Evolutionary conservation across 306 rosid genomes (phyloP).

Genomic region (Echinosophora koreensis): DNA sequence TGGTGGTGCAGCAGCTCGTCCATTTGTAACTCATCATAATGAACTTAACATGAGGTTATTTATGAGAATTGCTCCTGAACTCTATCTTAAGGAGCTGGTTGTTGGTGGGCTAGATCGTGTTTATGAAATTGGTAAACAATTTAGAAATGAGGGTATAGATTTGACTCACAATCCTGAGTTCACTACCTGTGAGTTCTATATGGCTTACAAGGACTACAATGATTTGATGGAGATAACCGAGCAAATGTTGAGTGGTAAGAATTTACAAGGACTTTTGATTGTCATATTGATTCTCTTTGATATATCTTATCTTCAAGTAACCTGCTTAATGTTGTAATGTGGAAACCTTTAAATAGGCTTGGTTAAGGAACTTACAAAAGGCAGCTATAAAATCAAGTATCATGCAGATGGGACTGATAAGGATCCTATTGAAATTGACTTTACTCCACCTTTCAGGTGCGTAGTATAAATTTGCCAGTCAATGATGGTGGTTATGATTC

Average conservation of each 20-base stretch:
- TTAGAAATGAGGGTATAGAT: slow-evolving; percentile 98
- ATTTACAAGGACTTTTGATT: slow-evolving; percentile 6
- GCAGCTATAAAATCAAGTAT: slow-evolving; percentile 80
- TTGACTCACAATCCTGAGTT: slow-evolving; percentile 96
- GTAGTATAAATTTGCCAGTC: slow-evolving; percentile 24
- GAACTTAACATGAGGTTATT: slow-evolving; percentile 85
- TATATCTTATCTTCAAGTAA: slow-evolving; percentile 3
- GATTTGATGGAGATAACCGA: slow-evolving; percentile 91
- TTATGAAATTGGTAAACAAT: slow-evolving; percentile 98
- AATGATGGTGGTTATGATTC: slow-evolving; percentile 6
- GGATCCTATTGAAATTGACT: slow-evolving; percentile 79
- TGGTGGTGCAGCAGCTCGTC: slow-evolving; percentile 98
- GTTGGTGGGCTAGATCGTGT: slow-evolving; percentile 98
- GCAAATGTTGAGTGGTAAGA: slow-evolving; percentile 86
- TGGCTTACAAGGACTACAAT: slow-evolving; percentile 89
- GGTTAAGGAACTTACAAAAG: slow-evolving; percentile 85
- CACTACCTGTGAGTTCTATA: slow-evolving; percentile 96
- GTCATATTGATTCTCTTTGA: slow-evolving; percentile 5
- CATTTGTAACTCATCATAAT: slow-evolving; percentile 91
- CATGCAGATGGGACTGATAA: slow-evolving; percentile 81
- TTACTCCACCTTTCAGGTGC: slow-evolving; percentile 80
- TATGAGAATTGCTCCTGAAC: slow-evolving; percentile 97
- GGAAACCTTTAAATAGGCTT: slow-evolving; percentile 59
- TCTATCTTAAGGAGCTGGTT: slow-evolving; percentile 89
- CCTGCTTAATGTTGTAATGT: slow-evolving; percentile 42